Base-by-base conservation (phyloP, 108 stramenopile genomes). In the Fragilaria crotonensis region DNA sequence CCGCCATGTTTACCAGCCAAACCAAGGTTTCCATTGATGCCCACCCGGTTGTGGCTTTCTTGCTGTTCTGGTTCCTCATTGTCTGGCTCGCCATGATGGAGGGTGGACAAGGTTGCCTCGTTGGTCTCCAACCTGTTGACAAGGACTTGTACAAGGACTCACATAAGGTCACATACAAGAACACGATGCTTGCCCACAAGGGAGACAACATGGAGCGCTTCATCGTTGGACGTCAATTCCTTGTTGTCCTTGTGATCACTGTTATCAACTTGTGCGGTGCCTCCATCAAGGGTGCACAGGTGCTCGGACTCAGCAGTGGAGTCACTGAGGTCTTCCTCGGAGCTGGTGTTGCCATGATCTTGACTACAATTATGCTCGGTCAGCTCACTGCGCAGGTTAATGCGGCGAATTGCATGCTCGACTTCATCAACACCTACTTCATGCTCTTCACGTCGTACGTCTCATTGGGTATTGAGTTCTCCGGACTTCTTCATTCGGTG, bases 291-390 rank as follows among this genome's bases (percentile, higher is more conserved):
- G 64, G 31, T 25, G 57, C 61, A 54, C 4, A 25, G 0, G 63
- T 65, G 0, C 64, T 69, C 20, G 41, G 48, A 22, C 45, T 75
- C 19, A 45, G 57, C 4, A n/a, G 0, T 4, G 3, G n/a, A 3
- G 4, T 60, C 57, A 64, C 29, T 25, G 47, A 53, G 2, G 53
- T 59, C 22, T 59, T 66, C 21, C 57, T 76, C 9, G 61, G 45
- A 22, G 45, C 64, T 19, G 81, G 77, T 11, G 45, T 85, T 44
- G 88, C 88, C 14, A 66, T 85, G 71, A 75, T 84, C 11, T 63
- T 89, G 57, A 76, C 59, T 30, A 78, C 73, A 3, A 61, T 83
- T 25, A 79, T 79, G 68, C 72, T 18, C 58, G 71, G 74, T 20
- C 78, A 79, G 54, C 61, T 70, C 17, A 58, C 63, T 0, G 27